These are phyloP conservation scores for Aureobasidium vineae DNA, from an alignment of 2,329 filamentous ascomycete genomes.

Conservation along the genomic window DNA sequence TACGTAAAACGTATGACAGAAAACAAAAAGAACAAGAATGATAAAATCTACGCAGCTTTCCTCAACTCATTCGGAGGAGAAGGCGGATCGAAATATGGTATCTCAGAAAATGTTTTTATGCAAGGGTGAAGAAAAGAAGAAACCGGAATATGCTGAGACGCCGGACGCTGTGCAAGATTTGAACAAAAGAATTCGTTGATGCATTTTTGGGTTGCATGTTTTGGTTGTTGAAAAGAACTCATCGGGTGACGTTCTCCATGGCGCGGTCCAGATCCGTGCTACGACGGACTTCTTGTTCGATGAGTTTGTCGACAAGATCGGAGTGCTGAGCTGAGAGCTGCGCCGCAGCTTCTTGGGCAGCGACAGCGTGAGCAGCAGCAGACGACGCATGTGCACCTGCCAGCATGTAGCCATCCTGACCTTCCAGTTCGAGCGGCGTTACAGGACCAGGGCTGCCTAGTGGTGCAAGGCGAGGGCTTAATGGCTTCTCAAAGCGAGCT, in stretches of 20 bases:
- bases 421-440: constrained; percentile 53
- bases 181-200: not conserved
- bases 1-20: not conserved
- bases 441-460: constrained; percentile 53
- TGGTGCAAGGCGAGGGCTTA: constrained; percentile 50
- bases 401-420: constrained; percentile 46
- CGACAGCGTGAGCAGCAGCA: constrained; percentile 26
- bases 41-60: constrained; percentile 14
- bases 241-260: not conserved
- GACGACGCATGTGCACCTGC: constrained; percentile 41
- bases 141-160: constrained; percentile 10
- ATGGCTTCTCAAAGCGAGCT: constrained; percentile 40
- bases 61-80: constrained; percentile 19
- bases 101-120: constrained; percentile 22
- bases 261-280: constrained; percentile 5
- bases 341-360: constrained; percentile 20
- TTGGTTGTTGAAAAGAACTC: not conserved
- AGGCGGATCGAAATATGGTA: constrained; percentile 23
- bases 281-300: constrained; percentile 46
- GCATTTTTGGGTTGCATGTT: not conserved
- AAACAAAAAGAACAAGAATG: not conserved
- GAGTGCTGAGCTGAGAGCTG: constrained; percentile 27
- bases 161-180: constrained; percentile 17
- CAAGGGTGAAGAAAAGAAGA: not conserved
- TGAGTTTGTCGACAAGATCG: constrained; percentile 50